A percentile compares a stretch with the other conserved stretches of the same genome.
Evolutionary conservation across 139 green algal genomes (phyloP).

Genomic region (Coelastrella sp.): DNA sequence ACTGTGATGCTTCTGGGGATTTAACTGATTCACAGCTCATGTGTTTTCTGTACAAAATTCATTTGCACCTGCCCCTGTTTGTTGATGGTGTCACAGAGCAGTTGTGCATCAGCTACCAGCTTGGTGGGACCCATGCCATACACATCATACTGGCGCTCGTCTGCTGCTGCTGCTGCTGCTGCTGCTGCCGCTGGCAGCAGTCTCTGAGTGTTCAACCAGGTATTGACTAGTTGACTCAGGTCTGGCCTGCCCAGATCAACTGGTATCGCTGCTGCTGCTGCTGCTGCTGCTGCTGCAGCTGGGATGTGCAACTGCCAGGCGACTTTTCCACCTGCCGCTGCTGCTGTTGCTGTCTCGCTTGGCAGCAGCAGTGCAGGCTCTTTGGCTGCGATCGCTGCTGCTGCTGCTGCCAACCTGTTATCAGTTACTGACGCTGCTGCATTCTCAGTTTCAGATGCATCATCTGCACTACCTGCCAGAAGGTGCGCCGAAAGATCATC

Average conservation of each 20-base stretch:
- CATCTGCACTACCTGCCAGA: background rate
- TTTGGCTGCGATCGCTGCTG: background rate
- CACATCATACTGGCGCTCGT: slow-evolving; percentile 21
- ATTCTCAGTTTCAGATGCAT: background rate
- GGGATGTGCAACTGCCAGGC: background rate
- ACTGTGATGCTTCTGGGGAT: slow-evolving; percentile 13
- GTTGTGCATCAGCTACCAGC: background rate
- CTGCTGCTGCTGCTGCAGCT: slow-evolving; percentile 19
- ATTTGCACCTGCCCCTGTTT: background rate
- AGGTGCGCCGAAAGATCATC: background rate
- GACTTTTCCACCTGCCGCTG: background rate
- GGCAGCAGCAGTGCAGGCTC: background rate
- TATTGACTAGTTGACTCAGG: background rate
- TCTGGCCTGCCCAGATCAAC: slow-evolving; percentile 4
- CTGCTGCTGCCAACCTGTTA: background rate
- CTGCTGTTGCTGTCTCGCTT: slow-evolving; percentile 3
- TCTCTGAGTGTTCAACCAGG: background rate
- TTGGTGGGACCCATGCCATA: slow-evolving; percentile 14
- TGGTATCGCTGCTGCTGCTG: background rate
- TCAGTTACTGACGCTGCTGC: background rate
- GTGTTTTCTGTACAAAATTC: slow-evolving; percentile 39
- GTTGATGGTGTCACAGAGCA: slow-evolving; percentile 19
- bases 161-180: slow-evolving; percentile 35
- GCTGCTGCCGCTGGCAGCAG: slow-evolving; percentile 15
- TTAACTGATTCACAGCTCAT: slow-evolving; percentile 34